Evolutionary conservation across 2,329 filamentous ascomycete species (phyloP).

Genomic region (Colletotrichum filicis): DNA sequence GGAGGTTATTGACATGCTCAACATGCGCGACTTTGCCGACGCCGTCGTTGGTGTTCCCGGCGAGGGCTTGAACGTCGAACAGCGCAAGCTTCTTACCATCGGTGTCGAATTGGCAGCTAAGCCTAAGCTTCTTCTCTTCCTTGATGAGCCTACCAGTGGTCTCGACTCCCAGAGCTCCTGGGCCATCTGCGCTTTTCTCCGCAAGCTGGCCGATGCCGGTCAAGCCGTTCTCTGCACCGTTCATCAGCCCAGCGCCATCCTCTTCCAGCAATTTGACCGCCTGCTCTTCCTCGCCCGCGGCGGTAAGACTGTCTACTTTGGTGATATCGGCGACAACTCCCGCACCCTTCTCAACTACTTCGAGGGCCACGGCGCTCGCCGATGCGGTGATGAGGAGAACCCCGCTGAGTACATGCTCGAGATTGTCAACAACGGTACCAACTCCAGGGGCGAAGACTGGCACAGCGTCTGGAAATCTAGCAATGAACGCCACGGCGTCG

Average conservation of each 20-base stretch:
- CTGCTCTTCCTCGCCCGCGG: constrained; percentile 73
- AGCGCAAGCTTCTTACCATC: constrained; percentile 71
- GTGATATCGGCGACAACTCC: constrained; percentile 71
- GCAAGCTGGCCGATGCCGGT: constrained; percentile 67
- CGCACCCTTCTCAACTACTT: constrained; percentile 71
- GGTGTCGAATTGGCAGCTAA: constrained; percentile 69
- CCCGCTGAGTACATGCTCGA: constrained; percentile 82
- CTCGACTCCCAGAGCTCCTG: constrained; percentile 73
- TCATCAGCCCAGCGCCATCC: constrained; percentile 63
- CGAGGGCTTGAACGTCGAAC: constrained; percentile 70
- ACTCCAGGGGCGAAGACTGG: constrained; percentile 66
- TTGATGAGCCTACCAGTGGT: constrained; percentile 71
- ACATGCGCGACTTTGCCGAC: constrained; percentile 75
- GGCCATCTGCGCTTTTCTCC: constrained; percentile 71
- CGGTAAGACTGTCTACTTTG: constrained; percentile 77
- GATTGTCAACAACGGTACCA: constrained; percentile 54
- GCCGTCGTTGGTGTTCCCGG: constrained; percentile 73
- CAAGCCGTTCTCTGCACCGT: constrained; percentile 67
- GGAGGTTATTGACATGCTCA: constrained; percentile 72
- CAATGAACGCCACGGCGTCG: constrained; percentile 60
- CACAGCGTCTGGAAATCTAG: constrained; percentile 72
- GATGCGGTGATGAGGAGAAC: constrained; percentile 72
- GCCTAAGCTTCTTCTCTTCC: constrained; percentile 68
- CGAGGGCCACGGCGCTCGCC: constrained; percentile 69
- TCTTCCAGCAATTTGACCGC: constrained; percentile 68